Evolutionary conservation across 1,284 basidiomycete genomes (phyloP).

Genomic region (Heliocybe sulcata): DNA sequence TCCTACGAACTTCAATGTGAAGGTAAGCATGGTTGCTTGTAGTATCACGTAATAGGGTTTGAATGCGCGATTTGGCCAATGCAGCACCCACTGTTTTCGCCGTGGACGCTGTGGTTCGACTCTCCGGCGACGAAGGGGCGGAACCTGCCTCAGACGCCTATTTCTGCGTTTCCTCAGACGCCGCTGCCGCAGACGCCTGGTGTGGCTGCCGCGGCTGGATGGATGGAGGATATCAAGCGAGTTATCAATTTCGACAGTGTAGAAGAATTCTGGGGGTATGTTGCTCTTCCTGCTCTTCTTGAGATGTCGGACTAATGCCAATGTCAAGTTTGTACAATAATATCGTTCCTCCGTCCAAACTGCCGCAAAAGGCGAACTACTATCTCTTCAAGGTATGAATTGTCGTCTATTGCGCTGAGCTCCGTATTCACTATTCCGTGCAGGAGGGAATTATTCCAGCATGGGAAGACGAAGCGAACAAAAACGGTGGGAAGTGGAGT

Average conservation of each 20-base stretch:
- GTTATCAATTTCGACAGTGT: slow-evolving; percentile 92
- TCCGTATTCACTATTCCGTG: slow-evolving; percentile 4
- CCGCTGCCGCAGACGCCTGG: slow-evolving; percentile 62
- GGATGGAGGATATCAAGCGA: slow-evolving; percentile 97
- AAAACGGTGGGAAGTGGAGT: slow-evolving; percentile 96
- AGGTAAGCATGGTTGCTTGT: slow-evolving; percentile 39
- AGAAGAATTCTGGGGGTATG: slow-evolving; percentile 96
- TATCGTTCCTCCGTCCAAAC: slow-evolving; percentile 91
- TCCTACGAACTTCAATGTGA: slow-evolving; percentile 87
- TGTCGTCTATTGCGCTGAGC: not conserved
- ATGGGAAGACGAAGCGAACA: slow-evolving; percentile 96
- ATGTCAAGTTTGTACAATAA: slow-evolving; percentile 85
- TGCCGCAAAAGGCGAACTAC: slow-evolving; percentile 96
- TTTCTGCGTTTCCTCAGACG: slow-evolving; percentile 72
- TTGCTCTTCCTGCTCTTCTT: slow-evolving; percentile 9
- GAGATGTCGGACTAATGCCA: slow-evolving; percentile 10
- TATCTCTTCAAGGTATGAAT: slow-evolving; percentile 87
- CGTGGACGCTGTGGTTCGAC: slow-evolving; percentile 98
- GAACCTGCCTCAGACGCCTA: slow-evolving; percentile 80
- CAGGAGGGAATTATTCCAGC: slow-evolving; percentile 93
- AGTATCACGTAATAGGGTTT: slow-evolving; percentile 6
- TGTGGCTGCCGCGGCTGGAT: slow-evolving; percentile 62
- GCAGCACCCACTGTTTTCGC: slow-evolving; percentile 86
- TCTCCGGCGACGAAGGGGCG: slow-evolving; percentile 85
- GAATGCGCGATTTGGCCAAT: not conserved